Conservation (phyloP, 1,284 basidiomycete genomes). For the Athelia sp. region DNA sequence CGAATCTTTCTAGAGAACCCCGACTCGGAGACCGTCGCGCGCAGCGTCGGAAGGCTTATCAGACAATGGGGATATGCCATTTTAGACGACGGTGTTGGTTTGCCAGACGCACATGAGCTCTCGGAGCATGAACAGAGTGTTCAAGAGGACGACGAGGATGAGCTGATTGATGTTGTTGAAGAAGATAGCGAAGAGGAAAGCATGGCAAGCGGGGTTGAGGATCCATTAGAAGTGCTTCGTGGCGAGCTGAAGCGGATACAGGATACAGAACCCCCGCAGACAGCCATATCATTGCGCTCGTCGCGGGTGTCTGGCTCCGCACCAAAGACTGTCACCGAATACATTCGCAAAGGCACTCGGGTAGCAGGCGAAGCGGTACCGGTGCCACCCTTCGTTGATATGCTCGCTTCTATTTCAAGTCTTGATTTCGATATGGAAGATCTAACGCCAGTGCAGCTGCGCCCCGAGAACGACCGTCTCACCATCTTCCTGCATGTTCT, state of each 20-base stretch:
- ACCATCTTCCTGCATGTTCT: conserved; percentile 53
- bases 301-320: conserved; percentile 20
- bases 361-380: conserved; percentile 53
- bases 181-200: conserved; percentile 28
- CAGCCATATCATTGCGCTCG: conserved; percentile 15
- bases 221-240: conserved; percentile 59
- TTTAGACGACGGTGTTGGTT: conserved; percentile 59
- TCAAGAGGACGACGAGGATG: conserved; percentile 28
- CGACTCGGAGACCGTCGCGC: conserved; percentile 58
- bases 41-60: conserved; percentile 57
- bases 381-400: conserved; percentile 41
- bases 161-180: conserved; percentile 59
- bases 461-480: conserved; percentile 48
- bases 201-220: conserved; percentile 24
- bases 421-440: conserved; percentile 19
- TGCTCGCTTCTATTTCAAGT: conserved; percentile 37
- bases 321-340: conserved; percentile 54
- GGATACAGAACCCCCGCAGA: conserved; percentile 27
- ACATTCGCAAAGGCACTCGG: conserved; percentile 66
- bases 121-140: conserved; percentile 6
- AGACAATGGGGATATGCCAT: conserved; percentile 67
- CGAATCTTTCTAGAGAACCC: conserved; percentile 72
- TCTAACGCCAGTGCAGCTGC: conserved; percentile 36
- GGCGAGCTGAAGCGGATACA: conserved; percentile 57
- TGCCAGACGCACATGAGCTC: conserved; percentile 31